These are phyloP conservation scores for Rhodomyrtus psidioides DNA, from an alignment of 441 rosid genomes.

Conservation along the genomic window DNA sequence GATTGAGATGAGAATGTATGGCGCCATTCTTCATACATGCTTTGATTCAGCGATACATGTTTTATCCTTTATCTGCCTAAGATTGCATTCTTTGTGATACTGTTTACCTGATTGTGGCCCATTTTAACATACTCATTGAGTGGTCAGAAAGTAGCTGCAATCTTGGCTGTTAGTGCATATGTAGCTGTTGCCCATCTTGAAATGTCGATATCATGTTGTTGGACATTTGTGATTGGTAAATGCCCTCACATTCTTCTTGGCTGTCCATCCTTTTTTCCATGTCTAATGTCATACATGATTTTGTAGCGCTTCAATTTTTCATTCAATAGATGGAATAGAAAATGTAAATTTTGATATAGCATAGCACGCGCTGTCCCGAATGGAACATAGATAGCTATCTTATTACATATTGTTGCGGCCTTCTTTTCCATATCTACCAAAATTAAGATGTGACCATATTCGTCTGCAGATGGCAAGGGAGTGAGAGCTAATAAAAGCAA, in stretches of 20 bases:
- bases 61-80: neutral
- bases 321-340: too few relatives aligned
- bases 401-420: neutral
- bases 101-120: neutral
- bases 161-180: neutral
- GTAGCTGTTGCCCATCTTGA: neutral
- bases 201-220: neutral
- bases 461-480: conserved; percentile 54
- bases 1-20: neutral
- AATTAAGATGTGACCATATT: neutral
- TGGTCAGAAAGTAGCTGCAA: neutral
- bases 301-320: too few relatives aligned
- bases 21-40: neutral
- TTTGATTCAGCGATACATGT: neutral
- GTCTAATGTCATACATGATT: neutral
- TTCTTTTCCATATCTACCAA: neutral
- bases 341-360: too few relatives aligned
- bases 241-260: neutral
- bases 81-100: neutral
- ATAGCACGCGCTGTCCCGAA: too few relatives aligned
- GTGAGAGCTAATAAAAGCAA: conserved; percentile 57
- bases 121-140: neutral
- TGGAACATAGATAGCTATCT: too few relatives aligned
- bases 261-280: neutral
- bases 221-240: neutral